Evolutionary conservation across 768 basidiomycete species (phyloP).

Genomic region (Pulveroboletus sp.): DNA sequence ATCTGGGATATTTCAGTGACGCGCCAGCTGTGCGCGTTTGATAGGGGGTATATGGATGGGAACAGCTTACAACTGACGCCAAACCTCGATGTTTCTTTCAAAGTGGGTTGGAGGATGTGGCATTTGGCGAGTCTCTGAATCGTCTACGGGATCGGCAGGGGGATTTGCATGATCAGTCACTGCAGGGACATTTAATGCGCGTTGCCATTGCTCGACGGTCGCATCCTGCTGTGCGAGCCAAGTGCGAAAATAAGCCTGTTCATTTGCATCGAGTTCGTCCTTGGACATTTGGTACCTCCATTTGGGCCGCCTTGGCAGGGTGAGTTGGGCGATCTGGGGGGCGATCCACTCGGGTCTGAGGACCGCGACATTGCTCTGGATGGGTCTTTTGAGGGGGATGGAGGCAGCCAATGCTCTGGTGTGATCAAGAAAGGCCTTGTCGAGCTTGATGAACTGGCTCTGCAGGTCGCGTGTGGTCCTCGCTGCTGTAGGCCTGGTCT

Average conservation of each 20-base stretch:
- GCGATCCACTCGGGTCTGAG: slow-evolving; percentile 23
- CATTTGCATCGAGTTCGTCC: slow-evolving; percentile 85
- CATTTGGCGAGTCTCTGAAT: slow-evolving; percentile 33
- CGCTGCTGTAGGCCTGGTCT: slow-evolving; percentile 16
- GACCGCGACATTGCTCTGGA: slow-evolving; percentile 40
- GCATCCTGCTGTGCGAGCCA: slow-evolving; percentile 73
- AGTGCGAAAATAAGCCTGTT: slow-evolving; percentile 77
- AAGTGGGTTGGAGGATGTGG: slow-evolving; percentile 74
- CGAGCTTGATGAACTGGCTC: slow-evolving; percentile 66
- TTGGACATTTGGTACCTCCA: slow-evolving; percentile 88
- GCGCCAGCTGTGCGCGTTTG: slow-evolving; percentile 64
- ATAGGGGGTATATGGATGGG: background rate
- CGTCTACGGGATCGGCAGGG: slow-evolving; percentile 4
- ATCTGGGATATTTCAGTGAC: slow-evolving; percentile 91
- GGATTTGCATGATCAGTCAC: slow-evolving; percentile 5
- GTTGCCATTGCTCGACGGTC: slow-evolving; percentile 51
- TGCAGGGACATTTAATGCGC: slow-evolving; percentile 8
- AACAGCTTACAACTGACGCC: slow-evolving; percentile 80
- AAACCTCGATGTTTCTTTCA: slow-evolving; percentile 91
- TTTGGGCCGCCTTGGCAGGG: slow-evolving; percentile 68
- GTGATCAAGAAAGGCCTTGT: slow-evolving; percentile 56
- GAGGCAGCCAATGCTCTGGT: slow-evolving; percentile 56
- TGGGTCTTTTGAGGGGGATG: slow-evolving; percentile 54
- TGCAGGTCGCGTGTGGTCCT: slow-evolving; percentile 54
- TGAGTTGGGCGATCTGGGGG: slow-evolving; percentile 4